A percentile compares a stretch with the other conserved stretches of the same genome.
Conservation (phyloP, 257 asterid species). For the Nicotiana sylvestris region DNA sequence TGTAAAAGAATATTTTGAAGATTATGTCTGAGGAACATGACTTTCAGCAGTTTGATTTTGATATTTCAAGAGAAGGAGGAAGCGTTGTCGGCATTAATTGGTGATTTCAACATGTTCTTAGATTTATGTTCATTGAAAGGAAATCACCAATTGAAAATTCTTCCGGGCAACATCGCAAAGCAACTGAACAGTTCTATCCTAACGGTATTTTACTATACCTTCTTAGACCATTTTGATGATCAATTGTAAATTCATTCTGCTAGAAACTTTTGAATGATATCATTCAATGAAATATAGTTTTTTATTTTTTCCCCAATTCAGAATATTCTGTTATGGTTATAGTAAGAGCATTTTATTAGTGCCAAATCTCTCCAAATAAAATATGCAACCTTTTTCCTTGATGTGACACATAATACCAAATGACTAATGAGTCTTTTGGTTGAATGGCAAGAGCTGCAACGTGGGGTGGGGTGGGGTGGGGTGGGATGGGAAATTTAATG, state of each 20-base stretch:
- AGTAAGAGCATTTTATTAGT: neutral
- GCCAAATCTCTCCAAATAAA: neutral
- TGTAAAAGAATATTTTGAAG: too few species aligned
- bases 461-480: too few species aligned
- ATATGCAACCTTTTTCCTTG: neutral
- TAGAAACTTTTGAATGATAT: too few species aligned
- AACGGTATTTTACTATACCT: neutral
- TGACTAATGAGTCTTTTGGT: too few species aligned
- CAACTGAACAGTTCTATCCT: neutral
- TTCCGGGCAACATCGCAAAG: neutral
- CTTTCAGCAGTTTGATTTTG: too few species aligned
- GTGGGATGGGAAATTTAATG: too few species aligned
- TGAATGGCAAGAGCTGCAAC: too few species aligned
- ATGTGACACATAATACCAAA: too few species aligned
- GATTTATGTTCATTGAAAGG: neutral
- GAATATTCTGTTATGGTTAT: neutral
- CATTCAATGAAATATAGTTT: neutral
- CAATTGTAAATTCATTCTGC: neutral
- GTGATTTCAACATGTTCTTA: conserved; percentile 5
- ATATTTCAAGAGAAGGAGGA: too few species aligned
- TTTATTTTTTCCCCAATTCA: neutral
- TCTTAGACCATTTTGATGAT: neutral
- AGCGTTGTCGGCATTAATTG: too few species aligned
- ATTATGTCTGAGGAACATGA: too few species aligned
- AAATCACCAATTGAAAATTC: neutral